A percentile compares a stretch with the other conserved stretches of the same genome.
These are phyloP conservation scores for Neltuma alba DNA, from an alignment of 306 rosid genomes.

Conservation along the genomic window DNA sequence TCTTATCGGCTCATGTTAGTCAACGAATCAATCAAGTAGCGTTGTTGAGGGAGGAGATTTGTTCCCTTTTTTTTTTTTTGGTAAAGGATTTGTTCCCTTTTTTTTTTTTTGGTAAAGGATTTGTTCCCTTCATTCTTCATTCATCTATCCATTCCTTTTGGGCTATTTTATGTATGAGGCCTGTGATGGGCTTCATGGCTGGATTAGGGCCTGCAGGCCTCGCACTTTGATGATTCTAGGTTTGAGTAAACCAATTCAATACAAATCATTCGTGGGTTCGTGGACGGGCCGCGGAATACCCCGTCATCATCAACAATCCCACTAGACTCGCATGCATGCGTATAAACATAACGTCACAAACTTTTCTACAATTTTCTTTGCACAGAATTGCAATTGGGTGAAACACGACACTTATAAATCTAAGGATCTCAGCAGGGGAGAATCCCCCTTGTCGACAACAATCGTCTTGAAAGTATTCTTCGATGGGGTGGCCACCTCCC, in stretches of 20 bases:
- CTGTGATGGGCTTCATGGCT: not conserved
- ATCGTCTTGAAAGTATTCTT: constrained; percentile 64
- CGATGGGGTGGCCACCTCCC: constrained; percentile 51
- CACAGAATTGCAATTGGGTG: not conserved
- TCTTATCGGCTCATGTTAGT: not conserved
- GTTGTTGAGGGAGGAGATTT: no score
- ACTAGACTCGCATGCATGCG: no score
- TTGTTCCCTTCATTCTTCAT: not conserved
- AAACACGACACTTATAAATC: constrained; percentile 42
- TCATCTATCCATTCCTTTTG: not conserved
- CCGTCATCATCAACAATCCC: not conserved
- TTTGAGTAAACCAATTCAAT: not conserved
- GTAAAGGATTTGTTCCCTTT: no score
- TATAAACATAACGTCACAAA: constrained; percentile 19
- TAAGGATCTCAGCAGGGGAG: constrained; percentile 58
- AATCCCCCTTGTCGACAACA: constrained; percentile 74
- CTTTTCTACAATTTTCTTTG: no score
- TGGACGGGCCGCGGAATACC: not conserved
- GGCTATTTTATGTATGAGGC: not conserved
- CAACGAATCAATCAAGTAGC: not conserved
- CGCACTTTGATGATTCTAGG: not conserved
- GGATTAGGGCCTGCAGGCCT: not conserved
- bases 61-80: no score
- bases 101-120: no score
- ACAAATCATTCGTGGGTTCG: not conserved